These are phyloP conservation scores for Balakata baccata DNA, from an alignment of 345 rosid genomes.

Conservation along the genomic window DNA sequence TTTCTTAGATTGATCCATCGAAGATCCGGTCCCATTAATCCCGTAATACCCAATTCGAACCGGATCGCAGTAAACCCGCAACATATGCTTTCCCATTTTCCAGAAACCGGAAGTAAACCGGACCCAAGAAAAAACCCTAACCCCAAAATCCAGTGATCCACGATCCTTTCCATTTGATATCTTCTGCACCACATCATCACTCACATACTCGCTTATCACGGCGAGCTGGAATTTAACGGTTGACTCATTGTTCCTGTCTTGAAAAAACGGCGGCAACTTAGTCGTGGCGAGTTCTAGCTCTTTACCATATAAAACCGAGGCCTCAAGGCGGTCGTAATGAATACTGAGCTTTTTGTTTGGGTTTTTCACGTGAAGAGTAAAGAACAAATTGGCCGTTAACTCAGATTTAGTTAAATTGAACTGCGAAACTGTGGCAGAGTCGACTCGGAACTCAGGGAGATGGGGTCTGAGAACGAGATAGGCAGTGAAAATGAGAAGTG, in stretches of 20 bases:
- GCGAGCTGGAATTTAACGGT: slow-evolving; percentile 5
- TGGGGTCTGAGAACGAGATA: slow-evolving; percentile 2
- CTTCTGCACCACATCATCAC: slow-evolving; percentile 10
- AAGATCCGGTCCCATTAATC: slow-evolving; percentile 11
- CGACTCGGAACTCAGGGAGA: background rate
- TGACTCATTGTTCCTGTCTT: slow-evolving; percentile 4
- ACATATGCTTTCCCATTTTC: slow-evolving; percentile 15
- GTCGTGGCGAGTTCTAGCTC: slow-evolving; percentile 1
- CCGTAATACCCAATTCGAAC: slow-evolving; percentile 10
- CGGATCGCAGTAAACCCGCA: slow-evolving; percentile 12
- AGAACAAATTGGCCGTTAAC: slow-evolving; percentile 35
- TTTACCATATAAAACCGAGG: slow-evolving; percentile 9
- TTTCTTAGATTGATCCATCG: background rate
- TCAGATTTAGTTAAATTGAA: slow-evolving; percentile 33
- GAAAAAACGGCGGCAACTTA: slow-evolving; percentile 16
- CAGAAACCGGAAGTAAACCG: slow-evolving; percentile 12
- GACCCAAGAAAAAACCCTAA: slow-evolving; percentile 6
- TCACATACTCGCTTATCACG: slow-evolving; percentile 12
- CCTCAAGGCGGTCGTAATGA: slow-evolving; percentile 12
- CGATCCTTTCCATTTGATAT: slow-evolving; percentile 1
- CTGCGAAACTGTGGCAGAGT: slow-evolving; percentile 23
- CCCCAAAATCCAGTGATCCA: slow-evolving; percentile 19
- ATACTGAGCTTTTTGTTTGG: slow-evolving; percentile 32
- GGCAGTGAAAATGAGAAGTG: background rate
- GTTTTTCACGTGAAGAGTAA: slow-evolving; percentile 30